These are phyloP conservation scores for Hygrocybe punicea DNA, from an alignment of 768 basidiomycete species.

Conservation along the genomic window DNA sequence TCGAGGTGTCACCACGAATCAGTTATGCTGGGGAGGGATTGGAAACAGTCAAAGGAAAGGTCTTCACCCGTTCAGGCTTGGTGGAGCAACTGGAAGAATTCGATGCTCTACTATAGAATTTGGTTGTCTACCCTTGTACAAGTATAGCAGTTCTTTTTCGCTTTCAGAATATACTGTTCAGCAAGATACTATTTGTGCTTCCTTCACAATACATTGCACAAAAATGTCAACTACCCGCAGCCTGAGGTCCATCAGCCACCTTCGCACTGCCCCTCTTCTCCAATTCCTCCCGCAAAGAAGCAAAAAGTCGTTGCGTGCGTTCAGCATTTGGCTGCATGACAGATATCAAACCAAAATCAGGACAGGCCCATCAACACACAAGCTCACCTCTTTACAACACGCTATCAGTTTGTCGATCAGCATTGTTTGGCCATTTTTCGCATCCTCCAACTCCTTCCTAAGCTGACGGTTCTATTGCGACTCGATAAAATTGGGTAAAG, in stretches of 20 bases:
- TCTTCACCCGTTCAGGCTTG: slow-evolving; percentile 69
- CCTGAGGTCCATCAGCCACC: slow-evolving; percentile 42
- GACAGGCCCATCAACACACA: no score
- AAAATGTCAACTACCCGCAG: slow-evolving; percentile 38
- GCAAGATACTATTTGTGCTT: background rate
- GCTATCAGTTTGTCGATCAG: slow-evolving; percentile 80
- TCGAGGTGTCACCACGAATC: slow-evolving; percentile 86
- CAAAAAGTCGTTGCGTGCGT: slow-evolving; percentile 75
- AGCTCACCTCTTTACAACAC: slow-evolving; percentile 81
- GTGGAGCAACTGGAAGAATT: slow-evolving; percentile 66
- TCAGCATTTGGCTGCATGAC: slow-evolving; percentile 73
- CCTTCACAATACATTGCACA: background rate
- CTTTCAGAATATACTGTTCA: slow-evolving; percentile 4
- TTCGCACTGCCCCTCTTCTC: slow-evolving; percentile 57
- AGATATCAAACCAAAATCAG: slow-evolving; percentile 9
- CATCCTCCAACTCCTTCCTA: slow-evolving; percentile 75
- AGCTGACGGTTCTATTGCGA: slow-evolving; percentile 57
- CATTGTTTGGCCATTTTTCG: slow-evolving; percentile 71
- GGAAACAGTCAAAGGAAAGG: slow-evolving; percentile 71
- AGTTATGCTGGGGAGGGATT: slow-evolving; percentile 93
- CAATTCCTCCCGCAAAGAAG: slow-evolving; percentile 77
- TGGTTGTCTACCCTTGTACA: background rate
- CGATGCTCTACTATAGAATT: slow-evolving; percentile 56
- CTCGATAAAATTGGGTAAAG: background rate
- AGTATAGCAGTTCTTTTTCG: slow-evolving; percentile 9